phyloP scores from a whole-genome alignment of 2,329 filamentous ascomycete genomes.

The Talaromyces pinophilus region DNA sequence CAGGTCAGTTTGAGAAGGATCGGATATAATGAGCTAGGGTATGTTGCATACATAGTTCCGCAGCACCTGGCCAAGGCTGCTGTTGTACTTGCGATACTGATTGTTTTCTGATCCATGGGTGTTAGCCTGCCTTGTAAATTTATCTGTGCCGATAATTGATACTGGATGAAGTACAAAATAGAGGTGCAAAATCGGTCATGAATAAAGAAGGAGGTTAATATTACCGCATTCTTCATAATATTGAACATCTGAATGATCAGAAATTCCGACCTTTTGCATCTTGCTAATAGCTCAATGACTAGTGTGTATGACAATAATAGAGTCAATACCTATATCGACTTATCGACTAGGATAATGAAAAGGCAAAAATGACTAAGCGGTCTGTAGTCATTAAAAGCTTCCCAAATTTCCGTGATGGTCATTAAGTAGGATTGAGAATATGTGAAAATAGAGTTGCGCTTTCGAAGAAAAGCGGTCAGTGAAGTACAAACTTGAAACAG shows the following conservation, averaged over 20 bases:
- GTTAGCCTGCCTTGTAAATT: not conserved
- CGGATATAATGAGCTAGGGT: not conserved
- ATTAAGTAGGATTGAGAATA: not conserved
- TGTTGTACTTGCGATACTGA: not conserved
- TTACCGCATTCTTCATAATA: conserved; percentile 17
- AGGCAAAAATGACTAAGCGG: not conserved
- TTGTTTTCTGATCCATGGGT: not conserved
- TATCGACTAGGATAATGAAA: not conserved
- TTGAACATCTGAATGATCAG: conserved; percentile 6
- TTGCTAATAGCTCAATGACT: not conserved
- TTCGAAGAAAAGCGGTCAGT: not conserved
- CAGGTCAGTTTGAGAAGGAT: not conserved
- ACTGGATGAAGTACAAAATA: not conserved
- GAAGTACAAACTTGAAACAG: not conserved
- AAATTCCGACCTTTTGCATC: not conserved
- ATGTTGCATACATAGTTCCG: conserved; percentile 5
- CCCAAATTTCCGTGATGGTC: not conserved
- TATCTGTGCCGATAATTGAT: not conserved
- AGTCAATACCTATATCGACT: not conserved
- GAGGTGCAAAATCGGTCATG: not conserved
- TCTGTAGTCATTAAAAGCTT: not conserved
- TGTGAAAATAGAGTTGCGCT: not conserved
- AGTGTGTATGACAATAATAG: not conserved
- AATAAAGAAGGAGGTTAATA: not conserved
- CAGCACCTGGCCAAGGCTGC: not conserved